Evolutionary conservation across 129 eudicot genomes (phyloP).

Genomic region (Escallonia rubra): DNA sequence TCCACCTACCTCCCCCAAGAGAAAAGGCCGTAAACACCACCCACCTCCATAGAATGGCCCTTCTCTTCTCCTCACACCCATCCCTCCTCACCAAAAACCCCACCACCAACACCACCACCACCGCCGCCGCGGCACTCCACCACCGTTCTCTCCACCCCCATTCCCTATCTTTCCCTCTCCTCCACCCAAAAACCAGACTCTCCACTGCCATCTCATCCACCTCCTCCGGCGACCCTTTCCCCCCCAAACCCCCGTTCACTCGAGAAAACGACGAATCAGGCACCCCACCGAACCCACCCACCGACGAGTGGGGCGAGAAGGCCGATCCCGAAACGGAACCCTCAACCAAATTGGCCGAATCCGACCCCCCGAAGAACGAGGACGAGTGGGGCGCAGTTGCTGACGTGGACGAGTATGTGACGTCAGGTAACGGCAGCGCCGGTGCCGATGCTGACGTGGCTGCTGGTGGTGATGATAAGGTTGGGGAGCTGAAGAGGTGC

Average conservation of each 20-base stretch:
- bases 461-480: slow-evolving; percentile 8
- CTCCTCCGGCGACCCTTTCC: slow-evolving; percentile 15
- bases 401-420: background rate
- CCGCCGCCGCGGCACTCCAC: slow-evolving; percentile 10
- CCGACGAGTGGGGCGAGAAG: slow-evolving; percentile 94
- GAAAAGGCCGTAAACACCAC: background rate
- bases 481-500: slow-evolving; percentile 25
- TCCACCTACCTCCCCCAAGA: background rate
- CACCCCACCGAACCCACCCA: slow-evolving; percentile 3
- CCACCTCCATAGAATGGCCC: slow-evolving; percentile 22
- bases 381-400: slow-evolving; percentile 71
- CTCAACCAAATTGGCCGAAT: slow-evolving; percentile 32
- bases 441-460: background rate
- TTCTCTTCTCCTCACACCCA: slow-evolving; percentile 33
- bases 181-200: slow-evolving; percentile 7
- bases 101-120: slow-evolving; percentile 9
- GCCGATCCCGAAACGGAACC: slow-evolving; percentile 67
- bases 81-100: slow-evolving; percentile 31
- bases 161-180: background rate
- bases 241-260: slow-evolving; percentile 19
- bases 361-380: slow-evolving; percentile 68
- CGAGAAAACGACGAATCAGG: slow-evolving; percentile 45
- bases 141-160: slow-evolving; percentile 15
- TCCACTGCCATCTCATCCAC: slow-evolving; percentile 15
- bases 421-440: slow-evolving; percentile 35